Conservation (phyloP, 345 rosid genomes). For the Eutrema yunnanense region DNA sequence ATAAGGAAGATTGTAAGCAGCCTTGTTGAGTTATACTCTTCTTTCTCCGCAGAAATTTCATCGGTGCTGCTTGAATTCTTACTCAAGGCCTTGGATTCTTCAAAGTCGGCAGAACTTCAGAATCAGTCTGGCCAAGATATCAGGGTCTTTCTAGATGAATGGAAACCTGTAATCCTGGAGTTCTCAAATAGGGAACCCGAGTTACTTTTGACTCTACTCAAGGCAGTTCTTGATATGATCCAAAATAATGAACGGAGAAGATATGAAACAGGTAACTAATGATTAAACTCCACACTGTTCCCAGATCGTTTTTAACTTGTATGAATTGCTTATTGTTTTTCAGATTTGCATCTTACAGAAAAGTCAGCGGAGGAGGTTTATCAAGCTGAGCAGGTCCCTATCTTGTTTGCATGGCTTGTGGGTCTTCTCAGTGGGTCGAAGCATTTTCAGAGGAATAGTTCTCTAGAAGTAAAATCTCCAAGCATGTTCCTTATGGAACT, state of each 20-base stretch:
- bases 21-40: conserved; percentile 56
- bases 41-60: conserved; percentile 64
- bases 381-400: conserved; percentile 41
- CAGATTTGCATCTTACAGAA: conserved; percentile 27
- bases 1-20: conserved; percentile 42
- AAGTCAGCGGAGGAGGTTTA: conserved; percentile 30
- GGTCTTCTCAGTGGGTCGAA: conserved; percentile 43
- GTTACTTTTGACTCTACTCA: conserved; percentile 57
- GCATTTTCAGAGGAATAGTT: conserved; percentile 25
- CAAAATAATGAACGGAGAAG: conserved; percentile 39
- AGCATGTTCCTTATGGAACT: conserved; percentile 40
- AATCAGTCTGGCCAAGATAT: conserved; percentile 27
- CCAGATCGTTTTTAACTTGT: not conserved
- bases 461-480: conserved; percentile 30
- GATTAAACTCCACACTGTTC: not conserved
- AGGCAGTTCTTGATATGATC: conserved; percentile 53
- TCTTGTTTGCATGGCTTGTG: conserved; percentile 69
- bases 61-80: conserved; percentile 60
- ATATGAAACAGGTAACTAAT: conserved; percentile 43
- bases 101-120: conserved; percentile 34
- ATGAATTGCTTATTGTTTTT: conserved; percentile 12
- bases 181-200: conserved; percentile 73
- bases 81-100: conserved; percentile 46
- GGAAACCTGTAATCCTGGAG: conserved; percentile 57
- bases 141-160: conserved; percentile 40